Conservation (phyloP, 768 basidiomycete genomes). For the Rossbeevera mucosa region DNA sequence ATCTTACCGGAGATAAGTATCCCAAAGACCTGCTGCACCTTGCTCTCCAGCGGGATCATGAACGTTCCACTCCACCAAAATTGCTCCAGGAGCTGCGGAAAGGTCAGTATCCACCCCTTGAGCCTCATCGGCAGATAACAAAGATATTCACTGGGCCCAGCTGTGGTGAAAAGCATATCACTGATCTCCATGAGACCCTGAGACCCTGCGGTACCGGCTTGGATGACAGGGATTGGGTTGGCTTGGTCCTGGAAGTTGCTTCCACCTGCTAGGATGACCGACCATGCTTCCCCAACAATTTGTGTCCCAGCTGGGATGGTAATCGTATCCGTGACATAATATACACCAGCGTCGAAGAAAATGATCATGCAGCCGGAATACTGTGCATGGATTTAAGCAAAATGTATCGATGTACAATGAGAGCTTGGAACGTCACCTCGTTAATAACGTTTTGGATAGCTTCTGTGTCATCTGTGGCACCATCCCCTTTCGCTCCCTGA, state of each 20-base stretch:
- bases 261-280: slow-evolving; percentile 42
- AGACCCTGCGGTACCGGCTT: slow-evolving; percentile 42
- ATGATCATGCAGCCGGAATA: slow-evolving; percentile 72
- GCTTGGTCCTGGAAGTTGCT: slow-evolving; percentile 35
- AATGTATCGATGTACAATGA: neutral
- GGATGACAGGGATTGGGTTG: slow-evolving; percentile 38
- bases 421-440: slow-evolving; percentile 33
- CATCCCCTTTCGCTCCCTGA: slow-evolving; percentile 70
- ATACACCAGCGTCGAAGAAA: slow-evolving; percentile 68
- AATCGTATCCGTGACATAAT: slow-evolving; percentile 44
- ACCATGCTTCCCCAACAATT: slow-evolving; percentile 50
- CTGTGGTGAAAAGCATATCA: slow-evolving; percentile 58
- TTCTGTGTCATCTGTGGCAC: slow-evolving; percentile 67
- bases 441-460: slow-evolving; percentile 57
- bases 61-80: slow-evolving; percentile 57
- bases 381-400: slow-evolving; percentile 29
- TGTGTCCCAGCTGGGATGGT: slow-evolving; percentile 43
- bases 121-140: neutral
- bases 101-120: neutral
- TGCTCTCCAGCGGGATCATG: slow-evolving; percentile 49
- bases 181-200: slow-evolving; percentile 56
- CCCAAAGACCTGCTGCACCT: slow-evolving; percentile 52
- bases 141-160: slow-evolving; percentile 37
- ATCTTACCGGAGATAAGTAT: slow-evolving; percentile 37
- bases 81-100: slow-evolving; percentile 39